Base-by-base conservation (phyloP, 768 basidiomycete genomes). In the Mycena galopus region DNA sequence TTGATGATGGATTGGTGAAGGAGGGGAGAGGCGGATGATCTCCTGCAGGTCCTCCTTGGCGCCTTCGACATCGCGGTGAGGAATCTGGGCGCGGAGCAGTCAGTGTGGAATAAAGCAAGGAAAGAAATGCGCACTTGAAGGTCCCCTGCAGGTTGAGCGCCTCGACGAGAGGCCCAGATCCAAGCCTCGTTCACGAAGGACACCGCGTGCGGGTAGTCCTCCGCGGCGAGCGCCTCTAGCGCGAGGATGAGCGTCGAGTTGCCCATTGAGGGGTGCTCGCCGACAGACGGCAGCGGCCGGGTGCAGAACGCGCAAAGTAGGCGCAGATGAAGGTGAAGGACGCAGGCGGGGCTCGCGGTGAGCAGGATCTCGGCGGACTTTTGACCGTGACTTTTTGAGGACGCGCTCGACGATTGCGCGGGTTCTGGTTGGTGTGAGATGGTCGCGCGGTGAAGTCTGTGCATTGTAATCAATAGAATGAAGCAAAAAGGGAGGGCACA, bases 301-400 rank as follows among this genome's bases (percentile, higher is more conserved):
- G 92, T 86, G 74, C 98, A 91, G 93, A 99, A 99, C 11, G 98
- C 98, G 70, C 93, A 79, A 99, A 96, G 85, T 99, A 99, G 0
- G 97, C 94, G 16, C 93, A 92, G 75, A 98, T 93, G 83, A 99
- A 75, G 67, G 74, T 75, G 60, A 71, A 75, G 29, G 74, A 75
- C 19, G 74, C 35, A 75, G 67, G 47, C 71, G 74, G 14, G 71
- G 74, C 60, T 75, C 74, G 29, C 74, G 74, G 16, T 65, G 57
- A 87, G 81, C 25, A 97, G 83, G 53, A 96, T 92, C 73, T 93
- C 89, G 21, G 88, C 82, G 0, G 95, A 94, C 80, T 93, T 92
- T 77, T 91, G 85, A 1, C 82, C 0, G 97, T 88, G 35, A 98
- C 72, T 91, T 91, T 83, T 97, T 96, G 78, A 99, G 83, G 25